These are phyloP conservation scores for Rubia tinctorum DNA, from an alignment of 305 asterid species.

Conservation along the genomic window DNA sequence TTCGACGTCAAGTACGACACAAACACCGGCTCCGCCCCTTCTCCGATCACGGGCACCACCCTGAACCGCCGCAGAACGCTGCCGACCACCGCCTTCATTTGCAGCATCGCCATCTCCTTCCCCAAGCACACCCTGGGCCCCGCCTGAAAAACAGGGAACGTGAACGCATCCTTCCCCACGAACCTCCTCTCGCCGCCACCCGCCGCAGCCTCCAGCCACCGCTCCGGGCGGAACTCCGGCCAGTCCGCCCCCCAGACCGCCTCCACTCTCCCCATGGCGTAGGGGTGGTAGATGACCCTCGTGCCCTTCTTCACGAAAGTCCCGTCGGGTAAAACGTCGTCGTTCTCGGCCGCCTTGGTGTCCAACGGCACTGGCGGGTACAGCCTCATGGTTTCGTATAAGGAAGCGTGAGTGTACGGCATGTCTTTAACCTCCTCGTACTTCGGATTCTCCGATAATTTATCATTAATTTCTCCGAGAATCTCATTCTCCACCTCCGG, in stretches of 20 bases:
- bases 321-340: conserved; percentile 56
- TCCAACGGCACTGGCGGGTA: conserved; percentile 62
- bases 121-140: conserved; percentile 32
- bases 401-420: conserved; percentile 48
- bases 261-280: conserved; percentile 61
- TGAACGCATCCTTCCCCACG: conserved; percentile 25
- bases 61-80: conserved; percentile 41
- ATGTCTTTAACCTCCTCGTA: conserved; percentile 46
- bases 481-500: conserved; percentile 31
- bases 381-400: conserved; percentile 54
- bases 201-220: conserved; percentile 45
- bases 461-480: conserved; percentile 26
- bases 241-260: conserved; percentile 50
- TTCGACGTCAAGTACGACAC: conserved; percentile 32
- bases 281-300: conserved; percentile 44
- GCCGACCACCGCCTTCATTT: conserved; percentile 42
- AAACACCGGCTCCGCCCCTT: conserved; percentile 34
- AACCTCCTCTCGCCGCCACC: conserved; percentile 19
- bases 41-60: conserved; percentile 38
- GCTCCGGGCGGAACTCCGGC: conserved; percentile 42
- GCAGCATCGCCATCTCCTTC: conserved; percentile 28
- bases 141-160: conserved; percentile 31
- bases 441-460: conserved; percentile 2
- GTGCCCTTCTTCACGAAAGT: conserved; percentile 41
- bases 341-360: conserved; percentile 27